Percentiles rank a stretch among this genome's conserved stretches.
Conservation (phyloP, 345 rosid genomes). For the Jatropha curcas region DNA sequence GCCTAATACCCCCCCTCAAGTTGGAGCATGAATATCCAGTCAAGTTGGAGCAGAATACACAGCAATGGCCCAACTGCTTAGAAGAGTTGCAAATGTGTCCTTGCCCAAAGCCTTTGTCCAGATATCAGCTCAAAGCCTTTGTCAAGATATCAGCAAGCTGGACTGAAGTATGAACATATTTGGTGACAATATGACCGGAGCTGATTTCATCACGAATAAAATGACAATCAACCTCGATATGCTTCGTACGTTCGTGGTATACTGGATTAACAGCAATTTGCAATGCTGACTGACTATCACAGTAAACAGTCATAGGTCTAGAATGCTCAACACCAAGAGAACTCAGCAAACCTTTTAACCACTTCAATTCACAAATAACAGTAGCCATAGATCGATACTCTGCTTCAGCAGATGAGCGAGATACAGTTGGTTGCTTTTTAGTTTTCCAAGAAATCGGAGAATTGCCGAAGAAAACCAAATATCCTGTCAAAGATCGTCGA, state of each 20-base stretch:
- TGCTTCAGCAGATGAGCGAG: neutral
- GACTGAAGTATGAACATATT: neutral
- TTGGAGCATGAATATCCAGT: slow-evolving; percentile 7
- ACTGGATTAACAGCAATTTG: neutral
- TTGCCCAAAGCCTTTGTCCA: slow-evolving; percentile 1
- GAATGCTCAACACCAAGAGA: neutral
- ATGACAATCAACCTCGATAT: neutral
- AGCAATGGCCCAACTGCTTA: slow-evolving; percentile 1
- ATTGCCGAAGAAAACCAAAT: neutral
- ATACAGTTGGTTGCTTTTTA: neutral
- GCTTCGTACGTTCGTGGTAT: neutral
- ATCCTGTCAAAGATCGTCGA: neutral
- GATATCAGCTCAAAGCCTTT: neutral
- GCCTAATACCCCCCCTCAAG: slow-evolving; percentile 1
- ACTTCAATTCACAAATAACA: neutral
- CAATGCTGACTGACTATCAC: neutral
- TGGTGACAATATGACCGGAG: neutral
- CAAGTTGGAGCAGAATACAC: slow-evolving; percentile 9
- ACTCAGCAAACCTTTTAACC: neutral
- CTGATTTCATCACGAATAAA: neutral
- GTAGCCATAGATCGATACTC: neutral
- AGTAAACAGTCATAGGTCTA: neutral
- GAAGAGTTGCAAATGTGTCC: neutral
- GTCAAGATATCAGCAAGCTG: neutral
- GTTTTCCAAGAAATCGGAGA: neutral